Evolutionary conservation across 164 flowering plant genomes (phyloP), one percentile per base, ranked within the genome.

Genomic region (Sextonia rubra): DNA sequence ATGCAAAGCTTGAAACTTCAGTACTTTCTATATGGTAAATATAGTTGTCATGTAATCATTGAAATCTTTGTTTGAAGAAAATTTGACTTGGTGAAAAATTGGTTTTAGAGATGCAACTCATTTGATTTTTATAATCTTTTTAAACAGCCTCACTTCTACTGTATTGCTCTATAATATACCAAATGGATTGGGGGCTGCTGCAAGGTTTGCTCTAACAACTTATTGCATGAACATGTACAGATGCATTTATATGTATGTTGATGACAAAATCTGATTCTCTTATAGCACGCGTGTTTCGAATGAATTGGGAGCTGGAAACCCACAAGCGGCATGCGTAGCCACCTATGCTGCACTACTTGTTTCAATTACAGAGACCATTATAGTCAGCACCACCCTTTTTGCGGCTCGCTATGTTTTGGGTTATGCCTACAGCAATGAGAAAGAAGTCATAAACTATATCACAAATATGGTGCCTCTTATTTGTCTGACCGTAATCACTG

Each of bases 271-370:
- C 29, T 14, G 58, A 17, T 15, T 25, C n/a, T 27, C 25, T 52
- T 71, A 70, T 68, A 94, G 97, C 82, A 94, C 97, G 3, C 83
- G 97, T 75, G 89, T 94, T 69, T 89, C 98, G 49, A 94, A 94
- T 78, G 97, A 88, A 74, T 77, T 94, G 52, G 98, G 98, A 75
- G 93, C 93, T 64, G 94, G 92, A 68, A 87, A 87, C 7, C 84
- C 90, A 23, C 81, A 80, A 49, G 86, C 79, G 2, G 97, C 97
- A 22, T 85, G 84, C 4, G 11, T 80, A 25, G 90, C 91, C 52
- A 92, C 83, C 3, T 61, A 15, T 25, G 84, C 80, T 0, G 82
- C 73, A 37, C 76, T 90, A 82, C 4, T 77, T 63, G 63, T 91
- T 47, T 77, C 91, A 24, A 67, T 82, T 12, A 27, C 70, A 12